These are phyloP conservation scores for Hypoxylon sp. DNA, from an alignment of 2,329 filamentous ascomycete species.

Conservation along the genomic window DNA sequence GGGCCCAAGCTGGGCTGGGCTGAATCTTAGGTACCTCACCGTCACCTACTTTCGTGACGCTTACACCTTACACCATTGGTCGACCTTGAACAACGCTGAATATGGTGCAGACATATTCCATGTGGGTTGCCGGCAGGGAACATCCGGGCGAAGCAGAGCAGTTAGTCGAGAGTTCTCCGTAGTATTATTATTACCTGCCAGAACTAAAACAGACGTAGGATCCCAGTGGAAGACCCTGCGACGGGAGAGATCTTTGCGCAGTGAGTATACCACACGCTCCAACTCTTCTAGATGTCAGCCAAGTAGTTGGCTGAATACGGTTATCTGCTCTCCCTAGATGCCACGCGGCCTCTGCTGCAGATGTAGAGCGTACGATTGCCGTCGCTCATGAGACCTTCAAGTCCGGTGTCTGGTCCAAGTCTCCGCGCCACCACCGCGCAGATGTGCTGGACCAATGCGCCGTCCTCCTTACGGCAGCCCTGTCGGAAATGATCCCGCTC, in stretches of 20 bases:
- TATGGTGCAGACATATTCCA: constrained; percentile 43
- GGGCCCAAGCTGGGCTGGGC: background rate
- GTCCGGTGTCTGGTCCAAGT: constrained; percentile 67
- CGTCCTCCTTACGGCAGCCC: constrained; percentile 61
- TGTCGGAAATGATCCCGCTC: constrained; percentile 69
- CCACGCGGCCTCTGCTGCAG: constrained; percentile 59
- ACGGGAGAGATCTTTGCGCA: constrained; percentile 64
- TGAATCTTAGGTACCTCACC: background rate
- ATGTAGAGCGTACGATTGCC: constrained; percentile 57
- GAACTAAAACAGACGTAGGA: constrained; percentile 52
- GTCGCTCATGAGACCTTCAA: constrained; percentile 61
- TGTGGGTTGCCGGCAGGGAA: constrained; percentile 59
- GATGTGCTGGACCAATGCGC: constrained; percentile 72
- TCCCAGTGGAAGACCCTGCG: constrained; percentile 65
- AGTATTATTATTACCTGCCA: constrained; percentile 23
- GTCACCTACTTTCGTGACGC: background rate
- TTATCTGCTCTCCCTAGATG: constrained; percentile 52
- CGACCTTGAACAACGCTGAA: background rate
- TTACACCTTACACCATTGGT: too few relatives aligned
- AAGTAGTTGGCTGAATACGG: constrained; percentile 1
- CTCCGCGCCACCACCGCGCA: constrained; percentile 68
- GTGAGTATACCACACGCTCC: constrained; percentile 50
- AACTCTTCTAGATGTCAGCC: background rate
- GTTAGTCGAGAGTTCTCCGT: constrained; percentile 53
- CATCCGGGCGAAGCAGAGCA: constrained; percentile 56